phyloP scores from a whole-genome alignment of 345 rosid genomes.

The Lepidium didymum region DNA sequence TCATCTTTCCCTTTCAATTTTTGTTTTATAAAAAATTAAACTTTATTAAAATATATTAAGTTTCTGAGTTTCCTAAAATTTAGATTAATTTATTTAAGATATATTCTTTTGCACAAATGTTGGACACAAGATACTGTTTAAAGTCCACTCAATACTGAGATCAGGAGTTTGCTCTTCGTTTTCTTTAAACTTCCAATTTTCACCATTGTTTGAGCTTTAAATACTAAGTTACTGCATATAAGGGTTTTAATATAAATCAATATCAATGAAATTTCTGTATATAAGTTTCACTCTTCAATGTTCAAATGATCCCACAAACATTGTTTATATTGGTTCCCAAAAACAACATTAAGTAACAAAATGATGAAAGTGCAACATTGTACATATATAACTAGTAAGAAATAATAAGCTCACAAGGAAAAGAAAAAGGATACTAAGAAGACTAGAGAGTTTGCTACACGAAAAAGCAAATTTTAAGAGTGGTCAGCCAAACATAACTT shows the following conservation, averaged over 20 bases:
- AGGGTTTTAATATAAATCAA: not conserved
- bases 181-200: conserved; percentile 24
- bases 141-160: conserved; percentile 17
- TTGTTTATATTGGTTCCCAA: not conserved
- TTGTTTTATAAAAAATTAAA: not conserved
- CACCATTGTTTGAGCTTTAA: not conserved
- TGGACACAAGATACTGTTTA: conserved; percentile 20
- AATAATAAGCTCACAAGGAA: too few relatives aligned
- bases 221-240: not conserved
- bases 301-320: not conserved
- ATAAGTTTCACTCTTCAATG: not conserved
- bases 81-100: not conserved
- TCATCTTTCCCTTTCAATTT: conserved; percentile 10
- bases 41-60: not conserved
- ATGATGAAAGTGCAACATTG: too few relatives aligned
- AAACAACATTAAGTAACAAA: too few relatives aligned
- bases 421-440: too few relatives aligned
- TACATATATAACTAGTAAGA: too few relatives aligned
- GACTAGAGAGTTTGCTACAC: too few relatives aligned
- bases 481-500: too few relatives aligned
- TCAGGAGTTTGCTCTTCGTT: conserved; percentile 20
- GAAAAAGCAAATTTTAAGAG: too few relatives aligned
- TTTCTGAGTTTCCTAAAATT: conserved; percentile 1
- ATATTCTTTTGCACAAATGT: conserved; percentile 27
- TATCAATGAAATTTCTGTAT: not conserved